A percentile compares a stretch with the other conserved stretches of the same genome.
phyloP scores from a whole-genome alignment of 108 stramenopile species.

The Aureococcus anophagefferens region DNA sequence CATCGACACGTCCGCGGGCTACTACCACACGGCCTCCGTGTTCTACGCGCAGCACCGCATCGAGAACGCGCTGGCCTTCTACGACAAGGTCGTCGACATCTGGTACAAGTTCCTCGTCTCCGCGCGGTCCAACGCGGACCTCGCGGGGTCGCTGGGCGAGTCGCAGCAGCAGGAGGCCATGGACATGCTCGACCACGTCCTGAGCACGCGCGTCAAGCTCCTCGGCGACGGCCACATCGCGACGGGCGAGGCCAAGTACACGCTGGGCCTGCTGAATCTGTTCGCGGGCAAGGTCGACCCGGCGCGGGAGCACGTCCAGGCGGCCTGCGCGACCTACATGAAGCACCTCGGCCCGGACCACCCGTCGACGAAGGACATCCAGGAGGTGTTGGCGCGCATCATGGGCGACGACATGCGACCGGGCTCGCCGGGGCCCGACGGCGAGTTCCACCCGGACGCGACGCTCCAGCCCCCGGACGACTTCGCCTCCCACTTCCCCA shows the following conservation, averaged over 20 bases:
- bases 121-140: constrained; percentile 19
- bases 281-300: constrained; percentile 20
- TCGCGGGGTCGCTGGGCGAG: constrained; percentile 25
- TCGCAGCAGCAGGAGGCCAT: constrained; percentile 29
- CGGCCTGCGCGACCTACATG: constrained; percentile 24
- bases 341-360: constrained; percentile 37
- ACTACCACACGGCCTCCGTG: constrained; percentile 42
- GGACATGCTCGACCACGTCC: constrained; percentile 37
- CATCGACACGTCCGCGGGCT: constrained; percentile 40
- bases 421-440: too few relatives aligned
- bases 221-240: constrained; percentile 46
- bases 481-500: constrained; percentile 25
- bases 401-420: too few relatives aligned
- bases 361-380: constrained; percentile 28
- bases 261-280: constrained; percentile 37
- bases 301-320: constrained; percentile 19
- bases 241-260: constrained; percentile 45
- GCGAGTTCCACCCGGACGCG: neutral
- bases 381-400: constrained; percentile 12
- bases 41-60: constrained; percentile 39
- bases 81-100: constrained; percentile 49
- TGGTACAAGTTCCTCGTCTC: constrained; percentile 49
- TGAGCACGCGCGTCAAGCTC: constrained; percentile 31
- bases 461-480: neutral
- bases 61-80: constrained; percentile 47